Percentiles rank a stretch among this genome's conserved stretches.
Evolutionary conservation across 768 basidiomycete genomes (phyloP).

Genomic region (Tulasnella sp.): DNA sequence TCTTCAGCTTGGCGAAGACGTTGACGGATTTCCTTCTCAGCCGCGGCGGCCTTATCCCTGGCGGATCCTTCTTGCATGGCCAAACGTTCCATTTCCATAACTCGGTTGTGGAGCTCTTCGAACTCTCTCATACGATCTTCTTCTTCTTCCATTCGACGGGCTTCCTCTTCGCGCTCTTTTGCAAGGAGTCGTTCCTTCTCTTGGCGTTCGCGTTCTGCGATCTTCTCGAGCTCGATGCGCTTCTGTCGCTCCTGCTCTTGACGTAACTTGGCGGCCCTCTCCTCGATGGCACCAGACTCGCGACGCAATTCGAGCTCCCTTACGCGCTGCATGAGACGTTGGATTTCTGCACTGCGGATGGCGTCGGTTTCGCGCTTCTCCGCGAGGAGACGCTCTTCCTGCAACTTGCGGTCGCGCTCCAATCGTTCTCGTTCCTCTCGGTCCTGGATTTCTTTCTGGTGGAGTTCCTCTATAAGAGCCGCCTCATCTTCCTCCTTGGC

Average conservation of each 20-base stretch:
- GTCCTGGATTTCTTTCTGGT: not conserved
- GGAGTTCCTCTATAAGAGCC: not conserved
- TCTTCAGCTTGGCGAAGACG: constrained; percentile 9
- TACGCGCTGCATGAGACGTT: not conserved
- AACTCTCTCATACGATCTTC: not conserved
- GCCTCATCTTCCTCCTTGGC: constrained; percentile 12
- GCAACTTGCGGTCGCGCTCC: not conserved
- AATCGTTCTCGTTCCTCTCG: not conserved
- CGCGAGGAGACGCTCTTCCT: not conserved
- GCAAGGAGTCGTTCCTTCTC: constrained; percentile 3
- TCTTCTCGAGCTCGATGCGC: not conserved
- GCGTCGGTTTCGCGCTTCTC: constrained; percentile 1
- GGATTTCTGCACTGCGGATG: constrained; percentile 4
- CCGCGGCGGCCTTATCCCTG: not conserved
- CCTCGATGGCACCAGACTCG: constrained; percentile 10
- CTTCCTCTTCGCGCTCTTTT: not conserved
- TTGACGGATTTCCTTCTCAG: constrained; percentile 14
- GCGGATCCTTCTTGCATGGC: not conserved
- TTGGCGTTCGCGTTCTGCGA: not conserved
- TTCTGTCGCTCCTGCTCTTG: not conserved
- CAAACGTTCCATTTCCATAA: constrained; percentile 9
- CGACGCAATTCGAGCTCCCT: constrained; percentile 11
- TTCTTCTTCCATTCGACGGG: not conserved
- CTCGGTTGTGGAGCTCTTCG: constrained; percentile 1
- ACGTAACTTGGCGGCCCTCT: not conserved